Conservation (phyloP, 495 filamentous ascomycete species). For the Neurospora intermedia region DNA sequence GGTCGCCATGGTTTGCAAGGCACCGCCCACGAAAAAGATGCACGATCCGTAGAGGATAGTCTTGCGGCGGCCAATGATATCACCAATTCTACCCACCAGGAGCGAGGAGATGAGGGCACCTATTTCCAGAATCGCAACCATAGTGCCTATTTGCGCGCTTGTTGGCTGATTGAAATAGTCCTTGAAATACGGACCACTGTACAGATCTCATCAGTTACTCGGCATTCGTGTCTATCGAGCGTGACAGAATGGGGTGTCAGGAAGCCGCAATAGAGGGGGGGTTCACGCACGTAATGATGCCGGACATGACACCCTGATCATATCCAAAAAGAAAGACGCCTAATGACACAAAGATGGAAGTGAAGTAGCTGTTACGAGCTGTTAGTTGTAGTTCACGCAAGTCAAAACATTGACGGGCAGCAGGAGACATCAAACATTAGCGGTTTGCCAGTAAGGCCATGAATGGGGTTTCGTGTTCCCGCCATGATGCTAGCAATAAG, state of each 20-base stretch:
- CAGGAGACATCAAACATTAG: conserved; percentile 55
- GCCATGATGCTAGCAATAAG: conserved; percentile 76
- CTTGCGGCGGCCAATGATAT: conserved; percentile 78
- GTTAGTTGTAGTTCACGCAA: neutral
- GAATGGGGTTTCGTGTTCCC: conserved; percentile 57
- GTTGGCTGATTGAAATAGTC: conserved; percentile 87
- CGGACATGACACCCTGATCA: conserved; percentile 99
- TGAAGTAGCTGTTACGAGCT: conserved; percentile 64
- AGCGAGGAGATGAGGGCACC: conserved; percentile 88
- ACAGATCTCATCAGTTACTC: conserved; percentile 9
- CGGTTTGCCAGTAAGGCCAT: conserved; percentile 92
- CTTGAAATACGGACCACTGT: conserved; percentile 73
- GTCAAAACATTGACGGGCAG: neutral
- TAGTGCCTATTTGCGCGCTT: conserved; percentile 76
- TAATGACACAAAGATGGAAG: conserved; percentile 93
- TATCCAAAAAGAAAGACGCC: conserved; percentile 98
- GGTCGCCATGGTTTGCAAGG: conserved; percentile 68
- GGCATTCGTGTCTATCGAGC: conserved; percentile 3
- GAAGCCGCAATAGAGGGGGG: neutral
- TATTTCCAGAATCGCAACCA: conserved; percentile 92
- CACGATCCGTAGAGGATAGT: conserved; percentile 91
- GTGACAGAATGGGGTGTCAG: neutral
- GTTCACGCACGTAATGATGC: conserved; percentile 84
- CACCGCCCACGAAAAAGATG: conserved; percentile 85
- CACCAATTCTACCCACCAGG: conserved; percentile 78